These are phyloP conservation scores for Leishmania arabica DNA, from an alignment of 208 protist species.

Conservation along the genomic window DNA sequence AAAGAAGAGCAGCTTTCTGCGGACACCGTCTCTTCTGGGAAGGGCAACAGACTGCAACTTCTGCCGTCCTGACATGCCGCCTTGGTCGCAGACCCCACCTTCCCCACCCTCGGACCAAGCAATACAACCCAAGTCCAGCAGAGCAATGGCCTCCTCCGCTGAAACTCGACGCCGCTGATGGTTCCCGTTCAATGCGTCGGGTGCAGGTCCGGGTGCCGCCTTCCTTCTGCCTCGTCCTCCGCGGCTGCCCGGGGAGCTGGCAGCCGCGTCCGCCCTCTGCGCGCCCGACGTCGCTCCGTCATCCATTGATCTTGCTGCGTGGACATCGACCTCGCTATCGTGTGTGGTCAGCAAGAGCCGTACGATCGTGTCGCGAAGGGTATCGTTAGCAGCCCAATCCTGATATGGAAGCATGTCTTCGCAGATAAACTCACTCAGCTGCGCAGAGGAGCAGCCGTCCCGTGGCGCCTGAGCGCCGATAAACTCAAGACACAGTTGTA, in stretches of 20 bases:
- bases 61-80: background rate
- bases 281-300: background rate
- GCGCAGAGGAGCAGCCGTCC: conserved; percentile 48
- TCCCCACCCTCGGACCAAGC: background rate
- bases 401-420: conserved; percentile 64
- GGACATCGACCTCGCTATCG: conserved; percentile 7
- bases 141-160: conserved; percentile 6
- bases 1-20: conserved; percentile 1
- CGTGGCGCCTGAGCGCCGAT: conserved; percentile 55
- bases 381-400: conserved; percentile 39
- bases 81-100: background rate
- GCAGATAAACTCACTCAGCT: conserved; percentile 73
- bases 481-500: conserved; percentile 64
- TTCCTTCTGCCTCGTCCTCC: background rate
- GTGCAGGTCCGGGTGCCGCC: background rate
- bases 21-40: background rate
- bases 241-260: background rate
- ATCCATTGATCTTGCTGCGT: background rate
- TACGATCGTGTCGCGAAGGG: conserved; percentile 54
- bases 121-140: conserved; percentile 15
- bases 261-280: background rate
- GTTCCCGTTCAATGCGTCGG: too few relatives aligned
- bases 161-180: conserved; percentile 1
- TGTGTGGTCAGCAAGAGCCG: conserved; percentile 35
- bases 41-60: background rate